phyloP scores from a whole-genome alignment of 257 asterid genomes.

The Solanum rostratum region DNA sequence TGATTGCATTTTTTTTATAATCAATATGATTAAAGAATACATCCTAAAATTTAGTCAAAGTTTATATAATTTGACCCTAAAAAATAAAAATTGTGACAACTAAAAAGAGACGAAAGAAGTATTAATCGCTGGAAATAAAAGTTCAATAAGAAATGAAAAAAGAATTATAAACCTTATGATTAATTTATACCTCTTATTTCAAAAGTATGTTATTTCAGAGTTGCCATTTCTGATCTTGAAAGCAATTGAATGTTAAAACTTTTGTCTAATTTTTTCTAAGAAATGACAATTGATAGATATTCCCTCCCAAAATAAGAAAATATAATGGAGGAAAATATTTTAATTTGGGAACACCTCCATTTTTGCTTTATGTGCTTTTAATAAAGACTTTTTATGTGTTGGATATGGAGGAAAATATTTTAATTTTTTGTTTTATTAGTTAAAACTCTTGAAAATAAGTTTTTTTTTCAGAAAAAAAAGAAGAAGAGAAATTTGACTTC shows the following conservation, averaged over 20 bases:
- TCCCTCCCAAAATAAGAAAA: neutral
- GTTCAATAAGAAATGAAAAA: neutral
- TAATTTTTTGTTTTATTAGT: too few relatives aligned
- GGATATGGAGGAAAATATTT: too few relatives aligned
- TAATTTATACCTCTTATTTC: neutral
- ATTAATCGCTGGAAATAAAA: neutral
- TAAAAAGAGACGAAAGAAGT: neutral
- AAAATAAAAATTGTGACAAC: too few relatives aligned
- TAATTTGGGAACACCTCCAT: neutral
- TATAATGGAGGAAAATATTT: too few relatives aligned
- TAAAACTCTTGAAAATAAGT: too few relatives aligned
- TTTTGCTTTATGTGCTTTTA: neutral
- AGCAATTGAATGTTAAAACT: neutral
- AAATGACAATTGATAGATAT: neutral
- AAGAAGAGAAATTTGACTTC: too few relatives aligned
- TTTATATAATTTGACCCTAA: too few relatives aligned
- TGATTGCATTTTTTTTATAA: too few relatives aligned
- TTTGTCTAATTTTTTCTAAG: neutral
- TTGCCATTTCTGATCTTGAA: neutral
- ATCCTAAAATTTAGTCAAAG: too few relatives aligned
- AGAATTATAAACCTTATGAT: neutral
- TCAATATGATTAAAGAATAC: too few relatives aligned
- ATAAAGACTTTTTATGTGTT: too few relatives aligned
- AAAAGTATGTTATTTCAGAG: neutral
- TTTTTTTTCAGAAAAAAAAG: too few relatives aligned